Base-by-base conservation (phyloP, 768 basidiomycete species). In the Pulveroboletus sp. region DNA sequence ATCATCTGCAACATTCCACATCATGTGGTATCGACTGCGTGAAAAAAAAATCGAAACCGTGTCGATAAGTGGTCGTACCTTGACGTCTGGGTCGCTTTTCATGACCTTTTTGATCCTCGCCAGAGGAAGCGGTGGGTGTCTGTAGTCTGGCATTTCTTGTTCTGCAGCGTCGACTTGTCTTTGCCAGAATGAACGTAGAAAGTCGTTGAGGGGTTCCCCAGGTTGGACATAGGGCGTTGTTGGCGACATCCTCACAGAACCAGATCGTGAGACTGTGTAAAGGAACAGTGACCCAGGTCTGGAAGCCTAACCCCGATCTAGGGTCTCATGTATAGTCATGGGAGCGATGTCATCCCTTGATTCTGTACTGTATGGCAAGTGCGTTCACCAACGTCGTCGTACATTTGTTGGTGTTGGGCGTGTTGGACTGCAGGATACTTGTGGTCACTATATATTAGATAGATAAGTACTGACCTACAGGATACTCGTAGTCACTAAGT, bases 101-200 rank as follows among this genome's bases (percentile, higher is more conserved):
- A 97, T 96, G 50, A 97, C 95, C 69, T 97, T 98, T 77, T 97
- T 98, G 62, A 98, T 96, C 65, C 96, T 76, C 15, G 96, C 96
- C 28, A 99, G 74, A 4, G 95, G 95, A 10, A 98, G 74, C 6
- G 89, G 85, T 2, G 89, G 90, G 62, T 93, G 90, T 46, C 87
- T 75, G 57, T 89, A 90, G 69, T 94, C 93, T 24, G 88, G 88
- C 0, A 83, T 88, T 62, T 93, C 93, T 59, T 85, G 81, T 66
- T 96, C 93, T 0, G 92, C 90, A 6, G 81, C 75, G 65, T 90
- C 84, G 51, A 93, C 80, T 65, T 93, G 91, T 38, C 89, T 71
- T 61, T 90, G 88, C 93, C 93, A 96, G 69, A 96, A 95, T 5
- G 81, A 80, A 48, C 83, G 81, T 48, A 95, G 72, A 65, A 94